These are phyloP conservation scores for Curvularia sp. DNA, from an alignment of 2,329 filamentous ascomycete genomes.

Conservation along the genomic window DNA sequence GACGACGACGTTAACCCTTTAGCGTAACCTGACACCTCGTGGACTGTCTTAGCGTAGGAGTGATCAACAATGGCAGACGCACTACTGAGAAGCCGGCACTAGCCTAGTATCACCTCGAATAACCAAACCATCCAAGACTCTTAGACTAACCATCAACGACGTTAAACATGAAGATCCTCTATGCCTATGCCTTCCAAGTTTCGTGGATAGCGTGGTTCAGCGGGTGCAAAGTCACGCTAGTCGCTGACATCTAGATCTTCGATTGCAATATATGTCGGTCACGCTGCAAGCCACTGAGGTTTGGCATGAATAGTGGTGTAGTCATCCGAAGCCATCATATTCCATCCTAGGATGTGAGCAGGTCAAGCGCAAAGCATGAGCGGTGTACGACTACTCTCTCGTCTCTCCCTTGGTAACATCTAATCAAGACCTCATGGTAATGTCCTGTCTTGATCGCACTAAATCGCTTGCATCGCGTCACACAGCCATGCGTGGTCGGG, in stretches of 20 bases:
- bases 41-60: conserved; percentile 1
- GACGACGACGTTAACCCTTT: background rate
- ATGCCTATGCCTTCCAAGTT: background rate
- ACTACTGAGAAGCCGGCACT: background rate
- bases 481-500: background rate
- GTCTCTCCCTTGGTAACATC: background rate
- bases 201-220: background rate
- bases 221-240: background rate
- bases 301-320: background rate
- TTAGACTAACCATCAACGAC: background rate
- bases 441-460: background rate
- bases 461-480: background rate
- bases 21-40: conserved; percentile 1
- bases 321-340: background rate
- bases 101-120: background rate
- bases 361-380: background rate
- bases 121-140: background rate
- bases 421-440: background rate
- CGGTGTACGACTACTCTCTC: background rate
- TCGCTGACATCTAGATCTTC: background rate
- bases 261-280: background rate
- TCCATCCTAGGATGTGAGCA: background rate
- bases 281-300: background rate
- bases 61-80: background rate
- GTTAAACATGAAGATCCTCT: background rate